Conservation (phyloP, 2,329 filamentous ascomycete species). For the Penicillium griseofulvum region DNA sequence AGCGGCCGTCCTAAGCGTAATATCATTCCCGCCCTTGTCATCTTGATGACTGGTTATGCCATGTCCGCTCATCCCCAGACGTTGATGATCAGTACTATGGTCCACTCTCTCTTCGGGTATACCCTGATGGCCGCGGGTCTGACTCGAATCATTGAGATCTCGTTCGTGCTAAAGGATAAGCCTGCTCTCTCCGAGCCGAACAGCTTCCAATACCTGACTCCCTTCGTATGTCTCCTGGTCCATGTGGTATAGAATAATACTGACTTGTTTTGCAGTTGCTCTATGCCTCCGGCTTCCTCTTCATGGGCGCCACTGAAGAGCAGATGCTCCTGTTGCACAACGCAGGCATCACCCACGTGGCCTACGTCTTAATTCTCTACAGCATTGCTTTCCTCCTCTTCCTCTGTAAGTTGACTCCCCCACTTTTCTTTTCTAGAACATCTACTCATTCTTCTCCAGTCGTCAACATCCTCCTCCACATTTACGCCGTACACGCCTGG, state of each 20-base stretch:
- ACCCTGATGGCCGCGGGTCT: constrained; percentile 88
- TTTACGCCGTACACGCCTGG: constrained; percentile 69
- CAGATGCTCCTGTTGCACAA: constrained; percentile 78
- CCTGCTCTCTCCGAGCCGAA: constrained; percentile 64
- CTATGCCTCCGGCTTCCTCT: constrained; percentile 89
- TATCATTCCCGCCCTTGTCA: constrained; percentile 86
- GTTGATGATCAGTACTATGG: constrained; percentile 77
- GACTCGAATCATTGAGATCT: constrained; percentile 83
- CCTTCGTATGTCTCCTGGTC: constrained; percentile 60
- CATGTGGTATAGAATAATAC: constrained; percentile 15
- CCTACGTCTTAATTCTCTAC: constrained; percentile 88
- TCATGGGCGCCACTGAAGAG: constrained; percentile 96
- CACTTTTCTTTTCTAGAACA: background rate
- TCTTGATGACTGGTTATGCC: constrained; percentile 88
- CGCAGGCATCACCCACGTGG: constrained; percentile 79
- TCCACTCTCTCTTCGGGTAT: constrained; percentile 88
- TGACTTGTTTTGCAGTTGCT: constrained; percentile 62
- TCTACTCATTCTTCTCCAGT: constrained; percentile 46
- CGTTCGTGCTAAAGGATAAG: constrained; percentile 77
- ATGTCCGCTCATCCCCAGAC: constrained; percentile 92
- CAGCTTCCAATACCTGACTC: constrained; percentile 69
- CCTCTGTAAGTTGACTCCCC: constrained; percentile 59
- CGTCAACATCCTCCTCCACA: constrained; percentile 75
- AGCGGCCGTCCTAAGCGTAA: constrained; percentile 87
- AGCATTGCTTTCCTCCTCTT: constrained; percentile 88